Percentiles rank a stretch among this genome's conserved stretches.
Conservation (phyloP, 1,284 basidiomycete species). For the Porogramme epimiltina region DNA sequence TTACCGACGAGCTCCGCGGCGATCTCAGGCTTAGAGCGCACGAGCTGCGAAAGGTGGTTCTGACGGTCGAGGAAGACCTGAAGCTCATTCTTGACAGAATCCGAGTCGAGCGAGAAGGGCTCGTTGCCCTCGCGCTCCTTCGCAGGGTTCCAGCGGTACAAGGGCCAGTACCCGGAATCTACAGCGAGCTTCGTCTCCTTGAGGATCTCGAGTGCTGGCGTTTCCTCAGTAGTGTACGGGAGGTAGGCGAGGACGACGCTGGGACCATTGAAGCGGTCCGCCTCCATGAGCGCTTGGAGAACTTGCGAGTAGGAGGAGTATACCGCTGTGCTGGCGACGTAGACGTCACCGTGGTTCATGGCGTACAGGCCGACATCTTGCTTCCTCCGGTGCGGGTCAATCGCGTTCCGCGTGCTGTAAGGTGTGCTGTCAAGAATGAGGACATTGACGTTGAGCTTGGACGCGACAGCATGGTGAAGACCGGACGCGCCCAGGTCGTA, state of each 20-base stretch:
- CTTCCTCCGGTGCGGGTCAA: slow-evolving; percentile 77
- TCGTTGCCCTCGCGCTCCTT: slow-evolving; percentile 77
- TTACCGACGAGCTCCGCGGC: slow-evolving; percentile 85
- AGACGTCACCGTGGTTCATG: slow-evolving; percentile 98
- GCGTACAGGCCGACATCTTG: slow-evolving; percentile 96
- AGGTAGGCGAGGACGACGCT: slow-evolving; percentile 94
- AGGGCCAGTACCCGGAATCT: slow-evolving; percentile 96
- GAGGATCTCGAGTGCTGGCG: slow-evolving; percentile 84
- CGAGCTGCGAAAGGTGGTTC: slow-evolving; percentile 94
- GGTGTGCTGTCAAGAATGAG: slow-evolving; percentile 94
- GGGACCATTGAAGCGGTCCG: slow-evolving; percentile 89
- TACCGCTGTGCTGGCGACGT: slow-evolving; percentile 93
- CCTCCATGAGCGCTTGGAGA: slow-evolving; percentile 90
- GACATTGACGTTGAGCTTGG: slow-evolving; percentile 90
- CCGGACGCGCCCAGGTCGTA: slow-evolving; percentile 97
- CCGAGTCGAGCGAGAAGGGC: slow-evolving; percentile 92
- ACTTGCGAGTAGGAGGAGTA: slow-evolving; percentile 97
- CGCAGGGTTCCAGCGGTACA: slow-evolving; percentile 96
- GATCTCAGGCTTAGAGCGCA: slow-evolving; percentile 78
- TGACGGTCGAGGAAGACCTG: slow-evolving; percentile 94
- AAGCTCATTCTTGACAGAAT: slow-evolving; percentile 93
- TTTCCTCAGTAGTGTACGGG: slow-evolving; percentile 80
- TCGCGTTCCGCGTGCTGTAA: slow-evolving; percentile 75
- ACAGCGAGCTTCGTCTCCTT: slow-evolving; percentile 98
- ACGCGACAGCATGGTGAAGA: slow-evolving; percentile 92